A percentile compares a stretch with the other conserved stretches of the same genome.
Evolutionary conservation across 2,329 filamentous ascomycete genomes (phyloP).

Genomic region (Alternaria angustiovoidea): DNA sequence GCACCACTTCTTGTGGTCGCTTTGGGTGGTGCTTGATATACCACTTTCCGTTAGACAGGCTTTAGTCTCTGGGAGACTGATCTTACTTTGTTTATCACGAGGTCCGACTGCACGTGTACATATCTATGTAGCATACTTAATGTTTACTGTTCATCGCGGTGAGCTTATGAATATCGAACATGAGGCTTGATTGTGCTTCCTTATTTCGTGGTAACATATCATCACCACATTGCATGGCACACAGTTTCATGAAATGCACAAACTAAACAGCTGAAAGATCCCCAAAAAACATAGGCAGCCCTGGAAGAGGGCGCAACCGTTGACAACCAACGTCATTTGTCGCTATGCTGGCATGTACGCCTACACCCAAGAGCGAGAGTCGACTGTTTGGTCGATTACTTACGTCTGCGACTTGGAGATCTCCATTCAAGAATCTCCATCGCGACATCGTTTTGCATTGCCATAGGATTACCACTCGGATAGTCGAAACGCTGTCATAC

Average conservation of each 20-base stretch:
- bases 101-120: constrained; percentile 31
- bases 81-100: constrained; percentile 20
- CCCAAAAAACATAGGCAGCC: background rate
- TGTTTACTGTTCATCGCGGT: constrained; percentile 21
- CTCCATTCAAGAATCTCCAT: background rate
- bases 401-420: background rate
- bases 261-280: background rate
- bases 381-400: background rate
- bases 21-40: constrained; percentile 16
- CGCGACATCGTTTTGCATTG: background rate
- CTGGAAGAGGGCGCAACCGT: background rate
- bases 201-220: background rate
- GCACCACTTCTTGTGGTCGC: background rate
- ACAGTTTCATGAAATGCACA: background rate
- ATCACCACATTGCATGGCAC: background rate
- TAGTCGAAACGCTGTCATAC: background rate
- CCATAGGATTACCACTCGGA: background rate
- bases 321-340: background rate
- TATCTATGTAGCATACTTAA: constrained; percentile 24
- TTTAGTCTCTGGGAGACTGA: constrained; percentile 20
- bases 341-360: background rate
- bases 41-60: constrained; percentile 15
- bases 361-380: background rate
- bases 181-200: background rate
- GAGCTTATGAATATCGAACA: constrained; percentile 6